A percentile compares a stretch with the other conserved stretches of the same genome.
These are phyloP conservation scores for Dendrobium catenatum DNA, from an alignment of 106 monocot genomes.

Conservation along the genomic window DNA sequence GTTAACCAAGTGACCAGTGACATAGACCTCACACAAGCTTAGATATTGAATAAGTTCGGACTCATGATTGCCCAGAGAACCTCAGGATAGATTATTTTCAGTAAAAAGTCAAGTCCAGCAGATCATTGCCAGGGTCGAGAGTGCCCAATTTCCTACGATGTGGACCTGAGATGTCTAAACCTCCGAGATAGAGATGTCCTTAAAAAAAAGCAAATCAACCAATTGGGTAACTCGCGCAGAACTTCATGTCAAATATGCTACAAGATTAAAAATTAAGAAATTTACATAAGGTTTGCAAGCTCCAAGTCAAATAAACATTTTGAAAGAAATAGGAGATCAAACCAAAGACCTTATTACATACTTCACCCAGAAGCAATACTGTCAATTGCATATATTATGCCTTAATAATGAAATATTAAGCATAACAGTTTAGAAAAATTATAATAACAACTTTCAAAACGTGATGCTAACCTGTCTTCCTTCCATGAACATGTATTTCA, in stretches of 20 bases:
- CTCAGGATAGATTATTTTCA: not conserved
- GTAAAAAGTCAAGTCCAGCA: too few species aligned
- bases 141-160: not conserved
- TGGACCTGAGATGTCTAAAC: not conserved
- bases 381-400: not conserved
- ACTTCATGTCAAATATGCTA: not conserved
- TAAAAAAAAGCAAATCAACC: not conserved
- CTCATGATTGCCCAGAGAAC: too few species aligned
- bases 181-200: not conserved
- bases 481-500: constrained; percentile 21
- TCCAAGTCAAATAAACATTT: not conserved
- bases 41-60: too few species aligned
- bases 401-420: not conserved
- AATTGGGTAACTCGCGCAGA: not conserved
- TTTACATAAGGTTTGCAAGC: not conserved
- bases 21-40: too few species aligned
- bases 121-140: not conserved
- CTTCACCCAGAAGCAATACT: not conserved
- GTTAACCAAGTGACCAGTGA: too few species aligned
- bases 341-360: not conserved
- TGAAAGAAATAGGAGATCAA: not conserved
- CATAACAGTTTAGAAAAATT: not conserved
- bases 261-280: not conserved
- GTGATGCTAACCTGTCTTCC: constrained; percentile 18
- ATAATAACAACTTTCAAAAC: not conserved